phyloP scores from a whole-genome alignment of 2,329 filamentous ascomycete genomes.

The Ploettnerulaceae sp. region DNA sequence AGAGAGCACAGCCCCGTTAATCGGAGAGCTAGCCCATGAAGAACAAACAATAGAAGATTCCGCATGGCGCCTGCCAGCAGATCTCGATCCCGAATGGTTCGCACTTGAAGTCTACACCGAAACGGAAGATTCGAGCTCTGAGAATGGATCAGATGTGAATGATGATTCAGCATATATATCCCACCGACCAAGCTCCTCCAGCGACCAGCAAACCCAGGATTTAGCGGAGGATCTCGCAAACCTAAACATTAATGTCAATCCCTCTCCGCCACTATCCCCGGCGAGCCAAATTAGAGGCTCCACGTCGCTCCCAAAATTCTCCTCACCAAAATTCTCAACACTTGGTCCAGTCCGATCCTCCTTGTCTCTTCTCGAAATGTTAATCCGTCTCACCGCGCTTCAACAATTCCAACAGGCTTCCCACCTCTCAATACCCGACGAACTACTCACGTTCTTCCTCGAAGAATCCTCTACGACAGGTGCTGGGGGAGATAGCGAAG shows the following conservation, averaged over 20 bases:
- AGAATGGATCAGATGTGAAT: conserved; percentile 37
- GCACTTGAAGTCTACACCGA: conserved; percentile 69
- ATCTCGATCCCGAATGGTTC: conserved; percentile 69
- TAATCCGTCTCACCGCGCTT: conserved; percentile 64
- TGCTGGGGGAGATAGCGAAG: conserved; percentile 55
- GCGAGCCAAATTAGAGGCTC: conserved; percentile 10
- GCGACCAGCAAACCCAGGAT: conserved; percentile 8
- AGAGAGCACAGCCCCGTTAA: conserved; percentile 29
- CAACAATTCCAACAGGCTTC: conserved; percentile 72
- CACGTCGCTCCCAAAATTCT: background rate
- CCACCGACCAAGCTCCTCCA: conserved; percentile 22
- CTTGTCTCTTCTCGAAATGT: conserved; percentile 66
- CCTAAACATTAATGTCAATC: conserved; percentile 27
- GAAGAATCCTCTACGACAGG: conserved; percentile 63
- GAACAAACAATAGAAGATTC: conserved; percentile 4
- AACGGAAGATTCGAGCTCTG: conserved; percentile 46
- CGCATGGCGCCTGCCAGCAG: conserved; percentile 52
- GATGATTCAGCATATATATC: conserved; percentile 27
- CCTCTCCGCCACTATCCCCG: conserved; percentile 18
- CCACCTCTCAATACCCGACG: conserved; percentile 66
- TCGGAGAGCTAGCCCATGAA: conserved; percentile 10
- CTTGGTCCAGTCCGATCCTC: conserved; percentile 56
- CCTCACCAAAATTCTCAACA: conserved; percentile 28
- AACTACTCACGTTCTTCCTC: conserved; percentile 70
- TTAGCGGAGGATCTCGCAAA: conserved; percentile 21